Evolutionary conservation across 257 asterid species (phyloP).

Genomic region (Fraxinus excelsior): DNA sequence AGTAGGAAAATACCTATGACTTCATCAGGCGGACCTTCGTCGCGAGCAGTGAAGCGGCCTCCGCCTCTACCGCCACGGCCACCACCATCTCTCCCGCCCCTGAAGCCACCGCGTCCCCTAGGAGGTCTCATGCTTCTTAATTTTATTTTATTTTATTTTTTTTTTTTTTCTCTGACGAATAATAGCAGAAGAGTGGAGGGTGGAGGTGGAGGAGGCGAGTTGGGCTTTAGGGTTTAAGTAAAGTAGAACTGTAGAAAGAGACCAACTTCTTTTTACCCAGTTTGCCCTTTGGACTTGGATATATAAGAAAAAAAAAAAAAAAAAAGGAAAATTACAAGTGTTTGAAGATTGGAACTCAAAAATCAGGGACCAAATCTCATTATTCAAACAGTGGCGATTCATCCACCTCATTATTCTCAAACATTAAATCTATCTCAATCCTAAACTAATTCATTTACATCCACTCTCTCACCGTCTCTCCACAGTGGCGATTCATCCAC

Average conservation of each 20-base stretch:
- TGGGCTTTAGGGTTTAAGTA: conserved; percentile 34
- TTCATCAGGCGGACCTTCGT: conserved; percentile 71
- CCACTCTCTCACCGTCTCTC: too few species aligned
- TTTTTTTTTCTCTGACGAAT: neutral
- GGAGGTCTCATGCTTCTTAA: conserved; percentile 80
- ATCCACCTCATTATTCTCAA: too few species aligned
- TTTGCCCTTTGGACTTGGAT: neutral
- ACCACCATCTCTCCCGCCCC: conserved; percentile 55
- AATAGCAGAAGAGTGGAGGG: neutral
- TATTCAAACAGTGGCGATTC: too few species aligned
- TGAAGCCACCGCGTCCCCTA: conserved; percentile 72
- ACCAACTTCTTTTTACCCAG: neutral
- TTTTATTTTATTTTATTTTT: too few species aligned
- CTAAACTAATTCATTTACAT: too few species aligned
- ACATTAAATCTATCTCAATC: too few species aligned
- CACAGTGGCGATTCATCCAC: too few species aligned
- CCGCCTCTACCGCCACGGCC: conserved; percentile 44
- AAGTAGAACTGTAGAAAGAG: neutral
- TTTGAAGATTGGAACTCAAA: too few species aligned
- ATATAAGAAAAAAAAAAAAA: too few species aligned
- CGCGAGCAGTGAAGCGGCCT: conserved; percentile 55
- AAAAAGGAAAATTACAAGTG: too few species aligned
- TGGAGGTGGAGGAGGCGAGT: neutral
- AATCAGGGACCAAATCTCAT: too few species aligned
- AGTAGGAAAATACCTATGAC: conserved; percentile 57